Evolutionary conservation across 1,284 basidiomycete species (phyloP).

Genomic region (Austropuccinia psidii): DNA sequence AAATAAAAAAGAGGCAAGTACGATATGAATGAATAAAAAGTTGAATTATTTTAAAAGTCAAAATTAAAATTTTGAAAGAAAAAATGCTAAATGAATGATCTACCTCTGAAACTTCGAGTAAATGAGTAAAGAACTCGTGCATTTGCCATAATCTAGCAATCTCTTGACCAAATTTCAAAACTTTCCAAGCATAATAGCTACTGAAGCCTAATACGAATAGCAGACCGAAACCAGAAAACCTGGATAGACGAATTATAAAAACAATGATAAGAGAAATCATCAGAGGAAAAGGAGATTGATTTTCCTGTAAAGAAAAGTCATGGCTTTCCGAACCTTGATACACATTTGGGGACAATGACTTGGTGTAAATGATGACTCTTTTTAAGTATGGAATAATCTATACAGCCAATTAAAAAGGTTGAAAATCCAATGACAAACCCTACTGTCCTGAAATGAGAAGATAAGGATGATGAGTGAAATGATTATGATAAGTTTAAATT

Average conservation of each 20-base stretch:
- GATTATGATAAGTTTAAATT: background rate
- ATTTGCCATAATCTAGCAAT: slow-evolving; percentile 74
- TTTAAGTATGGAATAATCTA: slow-evolving; percentile 71
- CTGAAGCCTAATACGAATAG: slow-evolving; percentile 74
- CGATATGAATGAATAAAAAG: background rate
- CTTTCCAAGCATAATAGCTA: slow-evolving; percentile 63
- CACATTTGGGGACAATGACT: slow-evolving; percentile 40
- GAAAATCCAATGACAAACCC: slow-evolving; percentile 96
- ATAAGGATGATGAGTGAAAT: slow-evolving; percentile 39
- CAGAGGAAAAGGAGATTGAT: background rate
- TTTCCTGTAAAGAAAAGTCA: background rate
- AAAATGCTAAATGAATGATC: slow-evolving; percentile 39
- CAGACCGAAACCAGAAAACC: slow-evolving; percentile 68
- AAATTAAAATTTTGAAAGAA: background rate
- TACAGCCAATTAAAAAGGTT: slow-evolving; percentile 86
- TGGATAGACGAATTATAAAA: slow-evolving; percentile 29
- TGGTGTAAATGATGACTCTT: slow-evolving; percentile 44
- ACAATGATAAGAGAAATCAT: background rate
- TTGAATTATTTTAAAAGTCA: background rate
- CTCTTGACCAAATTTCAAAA: slow-evolving; percentile 52
- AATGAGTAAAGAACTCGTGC: slow-evolving; percentile 69
- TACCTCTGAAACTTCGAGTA: slow-evolving; percentile 57
- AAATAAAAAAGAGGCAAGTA: background rate
- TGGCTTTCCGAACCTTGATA: slow-evolving; percentile 23
- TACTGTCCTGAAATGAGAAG: slow-evolving; percentile 64